Evolutionary conservation across 139 green algal genomes (phyloP).

Genomic region (Tetradesmus lagerheimii): DNA sequence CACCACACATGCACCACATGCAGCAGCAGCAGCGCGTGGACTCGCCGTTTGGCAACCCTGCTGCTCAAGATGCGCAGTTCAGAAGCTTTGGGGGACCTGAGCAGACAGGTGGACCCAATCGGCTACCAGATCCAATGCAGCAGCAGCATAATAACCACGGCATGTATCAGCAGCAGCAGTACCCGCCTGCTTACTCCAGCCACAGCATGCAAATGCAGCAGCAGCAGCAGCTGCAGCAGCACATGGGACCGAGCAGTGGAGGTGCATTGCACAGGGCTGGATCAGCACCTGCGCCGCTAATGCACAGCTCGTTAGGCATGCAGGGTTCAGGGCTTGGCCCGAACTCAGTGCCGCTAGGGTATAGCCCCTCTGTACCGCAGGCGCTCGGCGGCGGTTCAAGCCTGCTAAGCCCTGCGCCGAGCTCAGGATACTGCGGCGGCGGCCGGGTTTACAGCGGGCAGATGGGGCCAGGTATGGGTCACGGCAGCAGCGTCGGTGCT

Average conservation of each 20-base stretch:
- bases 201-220: background rate
- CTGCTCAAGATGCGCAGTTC: constrained; percentile 13
- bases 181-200: background rate
- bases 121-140: background rate
- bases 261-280: background rate
- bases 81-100: background rate
- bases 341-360: background rate
- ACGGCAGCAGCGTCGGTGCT: background rate
- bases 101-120: background rate
- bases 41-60: constrained; percentile 22
- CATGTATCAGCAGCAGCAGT: constrained; percentile 25
- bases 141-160: background rate
- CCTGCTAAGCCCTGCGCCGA: background rate
- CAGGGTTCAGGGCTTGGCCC: background rate
- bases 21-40: constrained; percentile 12
- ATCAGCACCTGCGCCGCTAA: background rate
- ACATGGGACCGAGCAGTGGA: no score
- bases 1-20: background rate
- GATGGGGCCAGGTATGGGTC: background rate
- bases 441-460: background rate
- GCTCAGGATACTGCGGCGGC: background rate
- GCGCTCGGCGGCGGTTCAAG: background rate
- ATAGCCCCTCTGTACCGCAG: background rate
- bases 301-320: background rate
- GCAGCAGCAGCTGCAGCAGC: background rate